Percentiles rank a stretch among this genome's conserved stretches.
These are phyloP conservation scores for Steccherinum ochraceum DNA, from an alignment of 768 basidiomycete species.

Conservation along the genomic window DNA sequence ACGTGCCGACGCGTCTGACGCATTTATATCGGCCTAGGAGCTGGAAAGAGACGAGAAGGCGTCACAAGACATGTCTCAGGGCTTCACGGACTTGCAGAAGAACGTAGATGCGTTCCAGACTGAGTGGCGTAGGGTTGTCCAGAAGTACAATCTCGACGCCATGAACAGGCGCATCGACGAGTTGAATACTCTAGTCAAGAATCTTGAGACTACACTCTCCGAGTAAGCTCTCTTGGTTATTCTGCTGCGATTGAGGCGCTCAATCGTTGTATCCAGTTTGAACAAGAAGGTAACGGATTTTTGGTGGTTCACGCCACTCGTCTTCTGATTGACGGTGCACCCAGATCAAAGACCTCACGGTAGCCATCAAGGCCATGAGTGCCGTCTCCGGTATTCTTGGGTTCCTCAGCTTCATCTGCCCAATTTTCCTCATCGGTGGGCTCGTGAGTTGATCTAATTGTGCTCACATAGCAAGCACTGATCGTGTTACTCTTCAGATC, in stretches of 20 bases:
- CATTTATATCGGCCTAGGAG: background rate
- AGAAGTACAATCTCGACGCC: background rate
- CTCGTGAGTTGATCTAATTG: background rate
- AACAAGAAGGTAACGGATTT: no score
- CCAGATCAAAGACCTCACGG: background rate
- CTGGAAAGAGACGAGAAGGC: background rate
- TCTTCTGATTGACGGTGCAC: background rate
- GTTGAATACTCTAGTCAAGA: background rate
- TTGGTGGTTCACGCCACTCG: no score
- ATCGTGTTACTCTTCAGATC: no score
- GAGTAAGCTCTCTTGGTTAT: background rate
- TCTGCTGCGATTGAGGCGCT: no score
- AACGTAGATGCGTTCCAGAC: background rate
- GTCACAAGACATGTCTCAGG: background rate
- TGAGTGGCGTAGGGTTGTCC: background rate
- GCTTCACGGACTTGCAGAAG: background rate
- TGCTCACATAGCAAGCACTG: no score
- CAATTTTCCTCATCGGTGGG: background rate
- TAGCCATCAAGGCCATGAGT: background rate
- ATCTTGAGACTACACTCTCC: background rate
- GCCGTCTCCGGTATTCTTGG: background rate
- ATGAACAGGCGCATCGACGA: background rate
- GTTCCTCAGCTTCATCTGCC: background rate
- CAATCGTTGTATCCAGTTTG: no score
- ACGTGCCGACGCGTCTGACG: background rate